Evolutionary conservation across 2,329 filamentous ascomycete genomes (phyloP).

Genomic region (Thielaviopsis euricoi): DNA sequence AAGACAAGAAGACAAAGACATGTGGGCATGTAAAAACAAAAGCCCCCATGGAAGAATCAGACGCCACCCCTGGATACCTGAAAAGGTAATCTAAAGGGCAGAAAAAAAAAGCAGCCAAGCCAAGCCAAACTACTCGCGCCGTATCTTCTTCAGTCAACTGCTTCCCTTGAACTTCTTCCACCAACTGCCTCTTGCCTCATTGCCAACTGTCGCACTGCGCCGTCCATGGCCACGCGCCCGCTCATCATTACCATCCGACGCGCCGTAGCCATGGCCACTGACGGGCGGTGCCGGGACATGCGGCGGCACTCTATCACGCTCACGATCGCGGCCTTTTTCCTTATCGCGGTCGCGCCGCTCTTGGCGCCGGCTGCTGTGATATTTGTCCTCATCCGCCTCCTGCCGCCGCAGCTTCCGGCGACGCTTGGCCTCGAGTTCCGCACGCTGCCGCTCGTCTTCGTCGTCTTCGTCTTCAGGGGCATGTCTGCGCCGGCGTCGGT

Average conservation of each 20-base stretch:
- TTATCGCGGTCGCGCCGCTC: constrained; percentile 29
- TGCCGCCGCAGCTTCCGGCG: constrained; percentile 31
- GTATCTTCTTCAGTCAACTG: constrained; percentile 5
- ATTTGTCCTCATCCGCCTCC: constrained; percentile 28
- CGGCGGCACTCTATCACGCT: constrained; percentile 18
- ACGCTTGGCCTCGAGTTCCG: constrained; percentile 37
- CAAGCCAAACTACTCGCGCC: not conserved
- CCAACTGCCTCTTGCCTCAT: constrained; percentile 36
- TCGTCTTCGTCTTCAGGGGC: constrained; percentile 28
- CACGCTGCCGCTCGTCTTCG: constrained; percentile 32
- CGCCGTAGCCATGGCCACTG: constrained; percentile 12
- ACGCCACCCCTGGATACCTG: too few species aligned
- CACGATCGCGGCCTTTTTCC: constrained; percentile 14
- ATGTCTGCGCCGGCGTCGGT: not conserved
- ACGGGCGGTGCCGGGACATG: constrained; percentile 12
- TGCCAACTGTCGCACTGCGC: constrained; percentile 23
- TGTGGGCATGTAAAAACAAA: not conserved
- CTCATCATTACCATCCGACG: constrained; percentile 29
- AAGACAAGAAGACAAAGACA: too few species aligned
- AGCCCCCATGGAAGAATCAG: not conserved
- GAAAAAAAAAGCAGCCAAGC: not conserved
- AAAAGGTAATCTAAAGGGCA: too few species aligned
- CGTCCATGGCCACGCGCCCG: constrained; percentile 21
- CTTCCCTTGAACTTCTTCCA: constrained; percentile 39
- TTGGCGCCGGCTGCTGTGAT: too few species aligned